These are phyloP conservation scores for Brettanomyces naardenensis DNA, from an alignment of 805 yeast genomes.

Conservation along the genomic window DNA sequence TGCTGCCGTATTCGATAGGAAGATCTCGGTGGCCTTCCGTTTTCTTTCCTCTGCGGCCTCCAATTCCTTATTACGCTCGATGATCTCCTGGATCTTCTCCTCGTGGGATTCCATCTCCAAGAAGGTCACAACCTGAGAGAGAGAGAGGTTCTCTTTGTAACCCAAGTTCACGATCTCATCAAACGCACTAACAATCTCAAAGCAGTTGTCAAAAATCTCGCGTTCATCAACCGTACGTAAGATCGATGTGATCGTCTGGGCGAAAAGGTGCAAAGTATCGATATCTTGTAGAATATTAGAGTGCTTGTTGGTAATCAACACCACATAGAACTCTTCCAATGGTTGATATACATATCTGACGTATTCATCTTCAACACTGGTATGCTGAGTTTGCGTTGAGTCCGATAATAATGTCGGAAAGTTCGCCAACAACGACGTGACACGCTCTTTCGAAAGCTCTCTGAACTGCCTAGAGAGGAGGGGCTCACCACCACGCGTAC, in stretches of 20 bases:
- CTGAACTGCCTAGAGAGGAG: conserved; percentile 87
- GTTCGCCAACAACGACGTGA: conserved; percentile 75
- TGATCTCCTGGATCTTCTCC: conserved; percentile 96
- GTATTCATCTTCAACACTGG: conserved; percentile 86
- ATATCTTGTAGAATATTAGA: conserved; percentile 93
- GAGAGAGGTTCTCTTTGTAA: conserved; percentile 76
- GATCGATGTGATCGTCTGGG: conserved; percentile 71
- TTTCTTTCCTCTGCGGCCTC: conserved; percentile 97
- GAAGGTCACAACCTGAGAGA: conserved; percentile 78
- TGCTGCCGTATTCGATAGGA: conserved; percentile 30
- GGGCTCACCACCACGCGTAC: conserved; percentile 90
- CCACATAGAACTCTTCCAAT: conserved; percentile 85
- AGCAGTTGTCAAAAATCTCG: conserved; percentile 77
- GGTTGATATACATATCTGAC: conserved; percentile 95
- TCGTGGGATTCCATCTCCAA: conserved; percentile 98
- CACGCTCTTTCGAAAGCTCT: conserved; percentile 76
- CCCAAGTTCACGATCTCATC: conserved; percentile 92
- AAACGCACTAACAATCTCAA: conserved; percentile 83
- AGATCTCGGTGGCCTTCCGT: conserved; percentile 87
- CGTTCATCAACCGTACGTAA: conserved; percentile 69
- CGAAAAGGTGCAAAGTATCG: conserved; percentile 79
- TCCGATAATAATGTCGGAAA: conserved; percentile 75
- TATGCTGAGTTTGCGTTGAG: conserved; percentile 68
- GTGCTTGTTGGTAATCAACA: conserved; percentile 81
- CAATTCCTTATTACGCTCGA: conserved; percentile 91